These are phyloP conservation scores for Scedosporium boydii DNA, from an alignment of 2,329 filamentous ascomycete genomes.

Conservation along the genomic window DNA sequence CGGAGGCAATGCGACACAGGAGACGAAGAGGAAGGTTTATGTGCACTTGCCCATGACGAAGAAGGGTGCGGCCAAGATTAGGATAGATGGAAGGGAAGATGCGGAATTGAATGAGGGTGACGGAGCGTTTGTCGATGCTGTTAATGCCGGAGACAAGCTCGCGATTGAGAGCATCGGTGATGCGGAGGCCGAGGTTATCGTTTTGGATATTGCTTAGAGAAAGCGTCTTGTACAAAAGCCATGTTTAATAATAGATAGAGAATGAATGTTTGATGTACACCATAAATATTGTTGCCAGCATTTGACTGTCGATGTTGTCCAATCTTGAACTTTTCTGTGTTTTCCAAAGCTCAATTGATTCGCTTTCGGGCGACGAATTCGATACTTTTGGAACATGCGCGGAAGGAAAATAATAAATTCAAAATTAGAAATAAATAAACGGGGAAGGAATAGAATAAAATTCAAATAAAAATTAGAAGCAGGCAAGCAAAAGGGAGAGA, in stretches of 20 bases:
- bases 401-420: too few species aligned
- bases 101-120: slow-evolving; percentile 64
- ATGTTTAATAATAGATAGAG: not conserved
- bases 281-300: too few species aligned
- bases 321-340: too few species aligned
- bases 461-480: too few species aligned
- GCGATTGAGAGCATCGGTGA: slow-evolving; percentile 58
- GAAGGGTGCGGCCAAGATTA: slow-evolving; percentile 62
- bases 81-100: slow-evolving; percentile 55
- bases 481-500: too few species aligned
- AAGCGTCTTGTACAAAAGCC: not conserved
- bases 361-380: too few species aligned
- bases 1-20: slow-evolving; percentile 46
- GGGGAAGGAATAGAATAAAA: too few species aligned
- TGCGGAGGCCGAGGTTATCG: slow-evolving; percentile 59
- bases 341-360: too few species aligned
- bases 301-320: too few species aligned
- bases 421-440: too few species aligned
- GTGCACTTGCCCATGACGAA: slow-evolving; percentile 76
- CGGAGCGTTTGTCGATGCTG: slow-evolving; percentile 62
- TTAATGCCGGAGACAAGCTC: slow-evolving; percentile 56
- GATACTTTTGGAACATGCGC: too few species aligned
- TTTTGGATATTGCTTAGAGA: slow-evolving; percentile 47
- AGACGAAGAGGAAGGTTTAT: slow-evolving; percentile 61
- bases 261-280: not conserved